Percentiles rank a stretch among this genome's conserved stretches.
Conservation (phyloP, 73 alveolate species). For the Loxodes magnus region DNA sequence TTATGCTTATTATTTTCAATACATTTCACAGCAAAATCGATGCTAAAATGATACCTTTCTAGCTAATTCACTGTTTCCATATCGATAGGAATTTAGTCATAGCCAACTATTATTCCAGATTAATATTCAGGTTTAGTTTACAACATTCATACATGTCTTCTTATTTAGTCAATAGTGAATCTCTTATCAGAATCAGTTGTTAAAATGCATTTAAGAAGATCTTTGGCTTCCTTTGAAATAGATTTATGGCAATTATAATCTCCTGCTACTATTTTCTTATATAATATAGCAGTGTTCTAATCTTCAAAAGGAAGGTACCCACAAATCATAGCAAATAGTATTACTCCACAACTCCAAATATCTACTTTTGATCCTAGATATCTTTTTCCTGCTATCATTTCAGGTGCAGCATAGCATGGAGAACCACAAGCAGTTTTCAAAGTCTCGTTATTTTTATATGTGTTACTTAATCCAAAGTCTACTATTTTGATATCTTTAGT, state of each 20-base stretch:
- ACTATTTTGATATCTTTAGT: conserved; percentile 42
- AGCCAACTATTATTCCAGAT: conserved; percentile 67
- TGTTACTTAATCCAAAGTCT: conserved; percentile 60
- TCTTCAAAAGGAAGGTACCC: conserved; percentile 73
- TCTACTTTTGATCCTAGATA: conserved; percentile 47
- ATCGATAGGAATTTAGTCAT: conserved; percentile 72
- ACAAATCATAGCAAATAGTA: conserved; percentile 65
- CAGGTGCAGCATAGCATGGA: conserved; percentile 86
- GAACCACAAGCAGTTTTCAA: conserved; percentile 66
- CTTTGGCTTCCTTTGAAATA: conserved; percentile 5
- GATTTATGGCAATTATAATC: conserved; percentile 33
- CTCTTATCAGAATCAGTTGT: conserved; percentile 36
- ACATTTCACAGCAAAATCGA: conserved; percentile 56
- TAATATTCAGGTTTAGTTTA: conserved; percentile 26
- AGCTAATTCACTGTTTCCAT: conserved; percentile 46
- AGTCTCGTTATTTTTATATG: conserved; percentile 28
- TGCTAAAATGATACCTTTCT: conserved; percentile 40
- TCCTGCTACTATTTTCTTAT: conserved; percentile 43
- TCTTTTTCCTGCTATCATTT: conserved; percentile 59
- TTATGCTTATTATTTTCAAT: conserved; percentile 75
- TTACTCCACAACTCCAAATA: conserved; percentile 68
- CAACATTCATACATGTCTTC: conserved; percentile 50
- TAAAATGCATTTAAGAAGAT: conserved; percentile 29
- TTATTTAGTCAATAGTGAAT: conserved; percentile 19
- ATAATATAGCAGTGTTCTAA: conserved; percentile 49